Percentiles rank a stretch among this genome's conserved stretches.
These are phyloP conservation scores for Ophioceras dolichostomum DNA, from an alignment of 2,329 filamentous ascomycete species.

Conservation along the genomic window DNA sequence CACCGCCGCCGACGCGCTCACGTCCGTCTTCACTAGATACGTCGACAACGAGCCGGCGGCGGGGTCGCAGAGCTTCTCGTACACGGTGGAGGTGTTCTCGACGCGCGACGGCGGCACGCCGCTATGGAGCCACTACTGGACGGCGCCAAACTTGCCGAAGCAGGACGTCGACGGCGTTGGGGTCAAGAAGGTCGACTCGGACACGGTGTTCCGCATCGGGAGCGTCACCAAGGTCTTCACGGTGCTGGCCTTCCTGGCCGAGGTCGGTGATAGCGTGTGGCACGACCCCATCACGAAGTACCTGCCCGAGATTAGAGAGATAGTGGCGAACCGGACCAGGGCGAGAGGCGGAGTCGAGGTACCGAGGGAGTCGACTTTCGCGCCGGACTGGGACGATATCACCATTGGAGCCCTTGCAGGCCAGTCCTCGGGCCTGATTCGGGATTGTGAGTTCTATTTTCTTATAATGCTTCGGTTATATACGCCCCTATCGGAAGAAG, in stretches of 20 bases:
- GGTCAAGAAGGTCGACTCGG: constrained; percentile 11
- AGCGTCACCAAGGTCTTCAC: constrained; percentile 22
- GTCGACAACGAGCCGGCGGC: constrained; percentile 14
- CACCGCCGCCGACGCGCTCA: constrained; percentile 10
- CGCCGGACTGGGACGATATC: constrained; percentile 3
- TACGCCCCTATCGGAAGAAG: too few species aligned
- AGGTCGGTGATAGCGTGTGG: constrained; percentile 10
- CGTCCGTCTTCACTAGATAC: constrained; percentile 12
- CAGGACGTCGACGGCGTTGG: constrained; percentile 1
- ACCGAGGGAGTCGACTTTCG: constrained; percentile 2
- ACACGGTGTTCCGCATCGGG: constrained; percentile 22
- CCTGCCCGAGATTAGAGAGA: constrained; percentile 12
- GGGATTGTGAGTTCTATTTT: constrained; percentile 18
- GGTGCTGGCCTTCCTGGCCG: constrained; percentile 12
- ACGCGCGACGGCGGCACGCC: constrained; percentile 11
- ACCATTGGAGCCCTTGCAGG: constrained; percentile 11
- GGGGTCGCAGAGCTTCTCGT: constrained; percentile 17
- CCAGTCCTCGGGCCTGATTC: constrained; percentile 18
- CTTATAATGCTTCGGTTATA: too few species aligned
- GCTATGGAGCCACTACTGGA: constrained; percentile 14
- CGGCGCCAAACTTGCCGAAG: constrained; percentile 15
- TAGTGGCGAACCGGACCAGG: not conserved
- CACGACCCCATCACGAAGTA: constrained; percentile 13
- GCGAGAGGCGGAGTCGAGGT: too few species aligned
- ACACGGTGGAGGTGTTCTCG: constrained; percentile 19